Evolutionary conservation across 805 yeast genomes (phyloP), one percentile per base, ranked within the genome.

Genomic region (Spathaspora passalidarum): DNA sequence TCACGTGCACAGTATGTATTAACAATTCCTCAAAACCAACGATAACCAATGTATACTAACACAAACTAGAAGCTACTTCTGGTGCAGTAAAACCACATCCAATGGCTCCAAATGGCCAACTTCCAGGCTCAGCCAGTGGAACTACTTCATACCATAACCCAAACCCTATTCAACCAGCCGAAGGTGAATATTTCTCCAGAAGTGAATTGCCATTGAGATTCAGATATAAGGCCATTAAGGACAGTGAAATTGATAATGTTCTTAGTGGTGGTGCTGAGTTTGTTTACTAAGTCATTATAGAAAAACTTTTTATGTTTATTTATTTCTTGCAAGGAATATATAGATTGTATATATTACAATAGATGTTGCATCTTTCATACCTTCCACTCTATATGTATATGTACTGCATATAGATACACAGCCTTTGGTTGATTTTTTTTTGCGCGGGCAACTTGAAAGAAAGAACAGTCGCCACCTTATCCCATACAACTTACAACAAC

Each of bases 251-350:
- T 21, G 96, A 87, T 9, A 78, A 80, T 52, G 80, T 92, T 55
- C 78, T 82, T 55, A 75, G 79, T 44, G 99, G 98, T 46, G 97
- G 97, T 55, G 96, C 96, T 29, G 81, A 76, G 32, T 57, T 75
- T 38, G 66, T 79, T 11, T 77, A 66, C 54, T 79, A 71, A 49
- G 11, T n/a, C 4, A 25, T 17, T 18, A 25, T 16, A 20, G 5
- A 10, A 14, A 21, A 20, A 3, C 14, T 29, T 4, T 29, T 29
- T 13, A 29, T 29, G 6, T 29, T 3, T 29, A 29, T 29, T 29
- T 29, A 29, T 29, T n/a, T 29, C 25, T 22, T 22, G 25, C 9
- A 22, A 22, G 9, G 25, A 7, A 22, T 22, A 22, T 22, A 22
- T 22, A 29, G 9, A 22, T 8, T 29, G n/a, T 29, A 29, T 29